Evolutionary conservation across 371 early-diverging fungal species (phyloP), one percentile per base, ranked within the genome.

Genomic region (Scutellospora calospora): DNA sequence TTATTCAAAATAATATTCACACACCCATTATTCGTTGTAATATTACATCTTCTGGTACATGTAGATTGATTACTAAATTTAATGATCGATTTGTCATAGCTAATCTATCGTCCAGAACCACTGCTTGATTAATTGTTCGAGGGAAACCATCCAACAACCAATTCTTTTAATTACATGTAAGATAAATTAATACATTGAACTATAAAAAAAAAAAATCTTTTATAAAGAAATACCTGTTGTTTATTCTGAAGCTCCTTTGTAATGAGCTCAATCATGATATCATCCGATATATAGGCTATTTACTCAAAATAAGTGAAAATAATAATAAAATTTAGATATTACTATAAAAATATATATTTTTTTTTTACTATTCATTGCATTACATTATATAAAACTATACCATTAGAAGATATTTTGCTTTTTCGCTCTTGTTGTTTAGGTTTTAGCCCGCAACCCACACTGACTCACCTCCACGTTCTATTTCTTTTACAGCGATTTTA

Each of bases 121-220:
- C 81, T 1, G 99, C 98, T 88, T 99, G 99, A 5, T 83, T 82
- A 31, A 95, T 82, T 3, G 94, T 98, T 59, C 99, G 90, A 54
- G 99, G 99, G 84, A 97, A 99, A 18, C 99, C 99, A 88, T 99
- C 99, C 25, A 98, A 90, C 14, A 98, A 86, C 94, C 97, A 96
- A 80, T 90, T 91, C 86, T 92, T 83, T 41, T 74, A 35, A 25
- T n/a, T 59, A 25, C 45, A 45, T 45, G 11, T 80, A 31, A 52
- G n/a, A n/a, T 68, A 33, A 25, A 31, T 14, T 83, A 62, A 45
- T 25, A n/a, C 45, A 45, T 45, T 45, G 9, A 45, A 81, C 29
- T n/a, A n/a, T n/a, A n/a, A 60, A 29, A 3, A n/a, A 62, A 31
- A 3, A 2, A 31, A 9, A n/a, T 62, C 2, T 18, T 18, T 62